Conservation (phyloP, 2,329 filamentous ascomycete species). For the Sarocladiaceae sp. region DNA sequence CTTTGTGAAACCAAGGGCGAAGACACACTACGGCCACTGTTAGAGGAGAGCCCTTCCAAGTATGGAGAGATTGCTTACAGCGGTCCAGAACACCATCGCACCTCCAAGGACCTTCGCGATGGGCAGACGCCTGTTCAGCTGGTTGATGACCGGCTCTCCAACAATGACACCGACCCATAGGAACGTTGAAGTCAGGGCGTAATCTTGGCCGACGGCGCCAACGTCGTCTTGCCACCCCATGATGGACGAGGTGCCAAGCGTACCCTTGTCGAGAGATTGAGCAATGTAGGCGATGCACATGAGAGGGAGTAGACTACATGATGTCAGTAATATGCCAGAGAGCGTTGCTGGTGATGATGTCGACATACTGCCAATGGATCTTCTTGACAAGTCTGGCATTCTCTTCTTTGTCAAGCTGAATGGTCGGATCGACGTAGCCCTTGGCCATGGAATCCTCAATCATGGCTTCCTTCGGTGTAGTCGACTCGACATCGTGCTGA, state of each 20-base stretch:
- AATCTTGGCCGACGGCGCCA: not conserved
- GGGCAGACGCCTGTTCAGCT: too few species aligned
- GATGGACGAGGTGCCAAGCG: conserved; percentile 16
- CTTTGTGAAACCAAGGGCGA: too few species aligned
- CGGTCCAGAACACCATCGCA: too few species aligned
- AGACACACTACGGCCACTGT: too few species aligned
- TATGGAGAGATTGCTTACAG: too few species aligned
- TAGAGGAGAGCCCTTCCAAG: too few species aligned
- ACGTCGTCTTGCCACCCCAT: conserved; percentile 13
- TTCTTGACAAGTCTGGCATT: not conserved
- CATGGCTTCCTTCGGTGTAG: not conserved
- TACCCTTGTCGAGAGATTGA: not conserved
- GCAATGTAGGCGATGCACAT: not conserved
- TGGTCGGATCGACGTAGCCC: not conserved
- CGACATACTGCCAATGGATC: not conserved
- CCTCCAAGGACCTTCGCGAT: too few species aligned
- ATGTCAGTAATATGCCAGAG: too few species aligned
- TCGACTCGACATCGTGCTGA: not conserved
- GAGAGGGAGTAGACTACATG: not conserved
- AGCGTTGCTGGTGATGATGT: too few species aligned
- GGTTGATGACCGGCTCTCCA: too few species aligned
- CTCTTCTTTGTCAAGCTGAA: not conserved
- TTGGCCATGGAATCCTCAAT: not conserved
- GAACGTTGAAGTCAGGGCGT: not conserved
- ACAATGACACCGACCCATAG: not conserved